Percentiles rank a stretch among this genome's conserved stretches.
Conservation (phyloP, 768 basidiomycete species). For the Mycena pura region DNA sequence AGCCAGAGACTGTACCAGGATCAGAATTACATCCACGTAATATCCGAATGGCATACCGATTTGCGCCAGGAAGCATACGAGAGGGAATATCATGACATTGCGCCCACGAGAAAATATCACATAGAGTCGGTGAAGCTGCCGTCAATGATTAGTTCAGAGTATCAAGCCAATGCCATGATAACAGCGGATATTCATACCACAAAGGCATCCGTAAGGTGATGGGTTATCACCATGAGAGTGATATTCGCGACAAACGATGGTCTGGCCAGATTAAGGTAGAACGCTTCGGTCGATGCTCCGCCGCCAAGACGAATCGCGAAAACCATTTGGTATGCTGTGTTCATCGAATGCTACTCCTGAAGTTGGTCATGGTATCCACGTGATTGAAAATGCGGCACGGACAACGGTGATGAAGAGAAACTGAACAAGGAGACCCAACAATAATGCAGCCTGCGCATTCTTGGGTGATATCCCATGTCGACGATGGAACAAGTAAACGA, state of each 20-base stretch:
- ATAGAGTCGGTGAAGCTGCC: constrained; percentile 18
- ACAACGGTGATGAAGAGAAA: constrained; percentile 12
- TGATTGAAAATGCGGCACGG: not conserved
- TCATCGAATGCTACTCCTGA: constrained; percentile 6
- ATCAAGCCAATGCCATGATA: not conserved
- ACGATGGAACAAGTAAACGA: constrained; percentile 18
- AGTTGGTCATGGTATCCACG: not conserved
- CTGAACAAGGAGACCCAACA: constrained; percentile 13
- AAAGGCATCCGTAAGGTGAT: constrained; percentile 17
- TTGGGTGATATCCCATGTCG: constrained; percentile 18
- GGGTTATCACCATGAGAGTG: constrained; percentile 14
- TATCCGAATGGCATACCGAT: constrained; percentile 7
- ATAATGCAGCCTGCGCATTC: not conserved
- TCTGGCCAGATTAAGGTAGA: constrained; percentile 12
- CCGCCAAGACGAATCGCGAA: constrained; percentile 14
- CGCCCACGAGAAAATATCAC: constrained; percentile 16
- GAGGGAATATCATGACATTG: constrained; percentile 18
- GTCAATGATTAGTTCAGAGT: not conserved
- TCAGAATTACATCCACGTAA: not conserved
- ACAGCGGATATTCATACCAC: constrained; percentile 6
- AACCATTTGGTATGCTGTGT: constrained; percentile 13
- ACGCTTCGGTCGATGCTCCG: not conserved
- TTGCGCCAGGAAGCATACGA: constrained; percentile 10
- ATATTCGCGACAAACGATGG: constrained; percentile 16
- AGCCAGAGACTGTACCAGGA: constrained; percentile 7